phyloP scores from a whole-genome alignment of 441 rosid genomes.

The Melastoma candidum region DNA sequence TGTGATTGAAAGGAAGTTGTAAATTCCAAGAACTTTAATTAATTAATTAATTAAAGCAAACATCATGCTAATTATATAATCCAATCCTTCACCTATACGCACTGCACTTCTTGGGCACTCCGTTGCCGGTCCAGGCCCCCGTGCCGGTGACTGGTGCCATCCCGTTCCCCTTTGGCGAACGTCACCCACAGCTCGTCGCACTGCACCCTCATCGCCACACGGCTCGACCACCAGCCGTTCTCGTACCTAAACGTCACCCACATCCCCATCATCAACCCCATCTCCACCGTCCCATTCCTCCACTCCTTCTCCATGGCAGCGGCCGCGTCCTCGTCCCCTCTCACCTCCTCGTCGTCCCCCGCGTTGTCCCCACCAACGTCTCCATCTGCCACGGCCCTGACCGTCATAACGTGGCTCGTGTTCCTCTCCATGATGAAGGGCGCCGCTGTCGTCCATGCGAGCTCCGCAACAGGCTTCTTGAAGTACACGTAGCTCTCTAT shows the following conservation, averaged over 20 bases:
- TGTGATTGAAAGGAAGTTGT: no score
- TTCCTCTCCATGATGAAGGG: conserved; percentile 6
- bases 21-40: no score
- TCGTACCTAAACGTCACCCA: conserved; percentile 27
- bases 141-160: conserved; percentile 5
- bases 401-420: conserved; percentile 1
- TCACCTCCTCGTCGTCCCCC: not conserved
- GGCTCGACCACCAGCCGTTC: conserved; percentile 22
- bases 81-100: conserved; percentile 1
- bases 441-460: conserved; percentile 3
- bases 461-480: conserved; percentile 1
- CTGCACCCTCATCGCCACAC: conserved; percentile 22
- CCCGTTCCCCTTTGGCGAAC: conserved; percentile 15
- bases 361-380: not conserved
- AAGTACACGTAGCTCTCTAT: conserved; percentile 9
- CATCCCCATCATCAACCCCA: conserved; percentile 23
- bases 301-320: conserved; percentile 30
- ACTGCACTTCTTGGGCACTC: conserved; percentile 24
- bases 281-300: conserved; percentile 22
- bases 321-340: not conserved
- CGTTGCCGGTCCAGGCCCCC: conserved; percentile 24
- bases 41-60: no score
- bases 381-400: not conserved
- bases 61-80: no score
- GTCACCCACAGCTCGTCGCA: conserved; percentile 33